Conservation (phyloP, 176 grass and related monocot genomes). For the Avena insularis region DNA sequence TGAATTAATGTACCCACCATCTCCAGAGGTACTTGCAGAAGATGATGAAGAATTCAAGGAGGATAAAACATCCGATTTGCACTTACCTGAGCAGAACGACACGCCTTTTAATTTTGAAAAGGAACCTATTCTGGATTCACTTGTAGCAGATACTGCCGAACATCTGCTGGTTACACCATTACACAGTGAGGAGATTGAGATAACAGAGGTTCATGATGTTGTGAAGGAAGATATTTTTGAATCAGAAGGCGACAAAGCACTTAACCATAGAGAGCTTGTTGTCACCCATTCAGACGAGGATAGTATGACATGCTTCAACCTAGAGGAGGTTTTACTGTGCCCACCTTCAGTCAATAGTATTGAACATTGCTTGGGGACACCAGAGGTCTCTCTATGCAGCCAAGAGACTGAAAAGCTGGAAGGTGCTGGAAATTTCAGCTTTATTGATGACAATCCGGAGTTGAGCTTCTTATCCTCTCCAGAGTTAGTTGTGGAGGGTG, state of each 20-base stretch:
- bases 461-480: conserved; percentile 27
- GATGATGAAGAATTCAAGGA: neutral
- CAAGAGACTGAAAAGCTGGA: conserved; percentile 5
- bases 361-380: neutral
- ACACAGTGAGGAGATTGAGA: neutral
- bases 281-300: neutral
- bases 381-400: conserved; percentile 9
- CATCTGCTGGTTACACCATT: conserved; percentile 22
- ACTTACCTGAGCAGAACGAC: neutral
- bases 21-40: conserved; percentile 17
- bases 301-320: neutral
- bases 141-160: conserved; percentile 8
- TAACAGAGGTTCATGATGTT: conserved; percentile 9
- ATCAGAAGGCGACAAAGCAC: conserved; percentile 14
- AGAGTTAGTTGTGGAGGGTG: conserved; percentile 19
- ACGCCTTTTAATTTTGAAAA: neutral
- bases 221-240: conserved; percentile 21
- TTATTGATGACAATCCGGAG: conserved; percentile 1
- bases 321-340: neutral
- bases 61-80: conserved; percentile 15
- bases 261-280: conserved; percentile 18
- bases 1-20: conserved; percentile 24
- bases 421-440: conserved; percentile 1
- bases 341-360: neutral
- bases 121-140: conserved; percentile 31